These are phyloP conservation scores for Candida tunisiensis DNA, from an alignment of 1,139 yeast genomes.

Conservation along the genomic window DNA sequence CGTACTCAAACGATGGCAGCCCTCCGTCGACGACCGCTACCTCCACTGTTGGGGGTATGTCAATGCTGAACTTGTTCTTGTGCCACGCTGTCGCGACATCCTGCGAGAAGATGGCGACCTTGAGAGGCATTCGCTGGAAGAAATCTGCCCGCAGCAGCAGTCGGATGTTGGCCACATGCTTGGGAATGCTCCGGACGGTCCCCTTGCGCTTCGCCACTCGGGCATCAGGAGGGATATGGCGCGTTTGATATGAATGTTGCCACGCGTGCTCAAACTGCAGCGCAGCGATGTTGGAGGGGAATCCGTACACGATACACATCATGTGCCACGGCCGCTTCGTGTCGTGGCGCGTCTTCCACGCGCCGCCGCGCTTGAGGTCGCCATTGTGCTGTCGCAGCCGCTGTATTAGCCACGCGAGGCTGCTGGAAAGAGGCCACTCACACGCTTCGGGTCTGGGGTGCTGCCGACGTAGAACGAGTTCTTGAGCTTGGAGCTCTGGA, in stretches of 20 bases:
- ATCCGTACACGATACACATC: constrained; percentile 46
- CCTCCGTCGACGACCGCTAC: constrained; percentile 7
- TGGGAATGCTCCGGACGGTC: constrained; percentile 24
- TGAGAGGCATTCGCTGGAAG: constrained; percentile 11
- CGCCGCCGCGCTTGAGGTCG: constrained; percentile 42
- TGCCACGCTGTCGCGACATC: constrained; percentile 10
- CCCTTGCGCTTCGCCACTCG: constrained; percentile 7
- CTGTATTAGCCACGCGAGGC: constrained; percentile 3
- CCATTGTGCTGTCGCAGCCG: constrained; percentile 71
- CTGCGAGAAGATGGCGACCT: constrained; percentile 11
- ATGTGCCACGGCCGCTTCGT: constrained; percentile 63
- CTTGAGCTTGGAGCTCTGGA: constrained; percentile 39
- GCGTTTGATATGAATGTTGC: constrained; percentile 54
- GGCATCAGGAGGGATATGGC: constrained; percentile 30
- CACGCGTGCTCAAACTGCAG: constrained; percentile 60
- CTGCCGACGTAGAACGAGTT: constrained; percentile 58
- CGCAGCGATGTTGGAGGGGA: constrained; percentile 56
- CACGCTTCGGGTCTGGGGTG: constrained; percentile 52
- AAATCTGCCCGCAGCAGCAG: constrained; percentile 23
- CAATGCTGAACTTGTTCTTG: constrained; percentile 9
- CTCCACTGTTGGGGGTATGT: constrained; percentile 5
- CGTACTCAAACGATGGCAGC: no score
- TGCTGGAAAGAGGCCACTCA: constrained; percentile 4
- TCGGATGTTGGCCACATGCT: constrained; percentile 34
- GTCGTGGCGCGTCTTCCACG: constrained; percentile 38